Base-by-base conservation (phyloP, 2,329 filamentous ascomycete species). In the Hirsutella minnesotensis region DNA sequence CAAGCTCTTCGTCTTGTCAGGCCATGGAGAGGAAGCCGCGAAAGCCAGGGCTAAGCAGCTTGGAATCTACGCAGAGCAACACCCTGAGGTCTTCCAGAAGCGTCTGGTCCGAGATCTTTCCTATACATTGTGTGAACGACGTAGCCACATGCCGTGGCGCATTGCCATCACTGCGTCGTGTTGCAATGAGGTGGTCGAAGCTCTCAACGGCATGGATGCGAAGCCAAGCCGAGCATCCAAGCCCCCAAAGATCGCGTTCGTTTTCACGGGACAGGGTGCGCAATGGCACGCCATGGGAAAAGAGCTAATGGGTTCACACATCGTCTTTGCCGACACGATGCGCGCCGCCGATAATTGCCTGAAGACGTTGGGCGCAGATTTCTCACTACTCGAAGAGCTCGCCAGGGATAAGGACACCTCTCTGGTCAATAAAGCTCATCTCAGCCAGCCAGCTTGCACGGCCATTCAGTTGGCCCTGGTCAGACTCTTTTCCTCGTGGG, bases 381-480 rank as follows among this genome's bases (percentile, higher is more conserved):
- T 65, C 46, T 60, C 57, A 13, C 52, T 65, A 2, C 27, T 61
- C 18, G 58, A 63, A 33, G 64, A 68, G 49, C 56, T 70, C 2
- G 41, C 44, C 21, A 61, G 56, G 39, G 55, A 63, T 42, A 58
- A 53, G 2, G 48, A 58, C 10, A 51, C 57, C 2, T 62, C 63
- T 0, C 50, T 52, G 16, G 54, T 70, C 3, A 52, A 57, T 38
- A 40, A 61, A 27, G 64, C 68, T 1, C 55, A 68, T 38, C 61
- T 70, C 43, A 64, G 60, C n/a, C 66, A 70, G 48, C 66, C 68
- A 40, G 46, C 56, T 5, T 68, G 61, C 46, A 69, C 67, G 0
- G 66, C 69, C 0, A 48, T 75, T 2, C 72, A 76, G 50, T 53
- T 76, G 3, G 65, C 63, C 2, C 49, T 75, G 7, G 61, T 64